phyloP scores from a whole-genome alignment of 768 basidiomycete genomes.

The Russula sp. region DNA sequence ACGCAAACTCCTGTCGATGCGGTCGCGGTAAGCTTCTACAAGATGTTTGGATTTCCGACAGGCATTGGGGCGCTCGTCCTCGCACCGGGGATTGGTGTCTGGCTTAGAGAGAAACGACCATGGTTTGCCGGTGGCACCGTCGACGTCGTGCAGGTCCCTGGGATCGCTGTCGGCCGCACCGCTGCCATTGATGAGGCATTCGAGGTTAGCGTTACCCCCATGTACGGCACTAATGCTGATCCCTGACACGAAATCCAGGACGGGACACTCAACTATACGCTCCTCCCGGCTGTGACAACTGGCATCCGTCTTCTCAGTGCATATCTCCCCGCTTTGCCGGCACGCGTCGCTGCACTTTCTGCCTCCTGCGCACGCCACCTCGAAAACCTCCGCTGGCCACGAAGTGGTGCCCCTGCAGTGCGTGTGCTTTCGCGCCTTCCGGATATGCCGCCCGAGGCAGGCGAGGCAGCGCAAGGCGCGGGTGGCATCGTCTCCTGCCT shows the following conservation, averaged over 20 bases:
- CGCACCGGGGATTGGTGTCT: conserved; percentile 47
- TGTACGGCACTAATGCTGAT: background rate
- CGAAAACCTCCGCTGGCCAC: conserved; percentile 51
- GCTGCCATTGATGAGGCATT: conserved; percentile 63
- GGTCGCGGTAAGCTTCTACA: conserved; percentile 81
- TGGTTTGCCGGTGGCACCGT: conserved; percentile 87
- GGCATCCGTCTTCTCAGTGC: conserved; percentile 72
- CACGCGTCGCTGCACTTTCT: conserved; percentile 64
- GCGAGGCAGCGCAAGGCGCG: conserved; percentile 13
- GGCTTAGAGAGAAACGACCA: conserved; percentile 54
- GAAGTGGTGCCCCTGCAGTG: conserved; percentile 51
- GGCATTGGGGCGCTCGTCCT: conserved; percentile 71
- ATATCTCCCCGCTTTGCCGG: conserved; percentile 73
- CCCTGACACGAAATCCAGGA: conserved; percentile 44
- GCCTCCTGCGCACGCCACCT: conserved; percentile 55
- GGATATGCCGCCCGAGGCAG: conserved; percentile 4
- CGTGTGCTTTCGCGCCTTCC: conserved; percentile 64
- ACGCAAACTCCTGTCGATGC: conserved; percentile 67
- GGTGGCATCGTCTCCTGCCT: conserved; percentile 20
- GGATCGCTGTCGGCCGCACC: conserved; percentile 56
- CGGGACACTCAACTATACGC: conserved; percentile 79
- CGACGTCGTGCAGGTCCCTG: conserved; percentile 78
- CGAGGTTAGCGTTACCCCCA: conserved; percentile 45
- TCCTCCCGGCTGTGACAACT: conserved; percentile 69
- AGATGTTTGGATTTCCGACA: conserved; percentile 86